phyloP scores from a whole-genome alignment of 2,329 filamentous ascomycete species.

The Colletotrichum sp. region DNA sequence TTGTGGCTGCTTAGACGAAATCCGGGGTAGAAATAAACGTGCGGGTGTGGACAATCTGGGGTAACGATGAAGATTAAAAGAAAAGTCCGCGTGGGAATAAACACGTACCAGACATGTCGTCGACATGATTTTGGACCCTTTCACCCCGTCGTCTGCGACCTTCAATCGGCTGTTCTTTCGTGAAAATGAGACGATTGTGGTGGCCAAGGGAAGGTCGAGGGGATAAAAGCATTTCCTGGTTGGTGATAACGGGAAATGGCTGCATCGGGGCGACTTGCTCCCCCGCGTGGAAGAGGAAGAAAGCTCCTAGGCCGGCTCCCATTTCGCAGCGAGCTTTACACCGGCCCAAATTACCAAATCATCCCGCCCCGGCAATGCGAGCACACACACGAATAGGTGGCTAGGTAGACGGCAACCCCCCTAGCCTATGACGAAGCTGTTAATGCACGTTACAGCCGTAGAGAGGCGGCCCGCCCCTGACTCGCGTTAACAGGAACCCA shows the following conservation, averaged over 20 bases:
- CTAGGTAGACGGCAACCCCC: background rate
- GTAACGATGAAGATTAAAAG: background rate
- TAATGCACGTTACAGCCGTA: conserved; percentile 1
- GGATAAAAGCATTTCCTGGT: conserved; percentile 2
- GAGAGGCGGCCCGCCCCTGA: background rate
- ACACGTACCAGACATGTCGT: conserved; percentile 11
- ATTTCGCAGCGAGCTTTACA: background rate
- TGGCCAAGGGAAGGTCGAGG: background rate
- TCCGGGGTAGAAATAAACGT: background rate
- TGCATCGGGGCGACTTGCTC: background rate
- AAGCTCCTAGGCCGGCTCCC: background rate
- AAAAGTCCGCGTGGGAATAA: background rate
- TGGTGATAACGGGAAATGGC: background rate
- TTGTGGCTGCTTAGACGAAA: background rate
- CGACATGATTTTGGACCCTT: conserved; percentile 8
- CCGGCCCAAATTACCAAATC: background rate
- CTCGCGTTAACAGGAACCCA: background rate
- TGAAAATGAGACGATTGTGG: background rate
- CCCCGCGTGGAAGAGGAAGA: background rate
- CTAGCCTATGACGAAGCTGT: conserved; percentile 7
- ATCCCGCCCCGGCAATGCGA: background rate
- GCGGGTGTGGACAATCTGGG: background rate
- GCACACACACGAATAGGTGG: background rate
- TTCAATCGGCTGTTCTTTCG: background rate
- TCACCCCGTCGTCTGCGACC: background rate